phyloP scores from a whole-genome alignment of 352 stramenopile species.

The Blastocystis sp. region DNA sequence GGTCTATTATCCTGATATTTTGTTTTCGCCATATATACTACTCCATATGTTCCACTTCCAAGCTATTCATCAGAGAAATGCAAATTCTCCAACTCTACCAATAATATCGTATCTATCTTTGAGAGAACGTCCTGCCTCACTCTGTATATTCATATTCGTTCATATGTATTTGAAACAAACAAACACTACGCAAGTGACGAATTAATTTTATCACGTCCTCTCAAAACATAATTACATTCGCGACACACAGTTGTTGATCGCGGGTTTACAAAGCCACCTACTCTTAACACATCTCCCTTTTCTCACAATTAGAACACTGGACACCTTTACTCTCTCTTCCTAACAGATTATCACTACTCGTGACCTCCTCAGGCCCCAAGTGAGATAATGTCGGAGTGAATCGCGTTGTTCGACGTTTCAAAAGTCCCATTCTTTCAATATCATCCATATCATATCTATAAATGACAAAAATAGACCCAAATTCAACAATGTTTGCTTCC shows the following conservation, averaged over 20 bases:
- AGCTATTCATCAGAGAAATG: constrained; percentile 74
- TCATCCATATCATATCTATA: constrained; percentile 40
- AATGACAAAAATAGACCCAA: background rate
- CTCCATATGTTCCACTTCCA: constrained; percentile 79
- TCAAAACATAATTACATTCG: constrained; percentile 37
- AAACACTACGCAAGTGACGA: background rate
- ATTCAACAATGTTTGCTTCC: constrained; percentile 20
- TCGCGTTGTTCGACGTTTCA: background rate
- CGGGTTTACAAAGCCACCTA: constrained; percentile 21
- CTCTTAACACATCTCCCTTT: background rate
- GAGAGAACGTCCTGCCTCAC: background rate
- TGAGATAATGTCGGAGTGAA: background rate
- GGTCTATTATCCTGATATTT: constrained; percentile 69
- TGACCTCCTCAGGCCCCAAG: background rate
- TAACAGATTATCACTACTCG: background rate
- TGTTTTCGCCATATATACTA: constrained; percentile 78
- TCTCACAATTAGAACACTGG: background rate
- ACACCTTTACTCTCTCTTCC: background rate
- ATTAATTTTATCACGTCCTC: background rate
- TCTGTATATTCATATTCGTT: constrained; percentile 9
- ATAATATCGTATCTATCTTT: constrained; percentile 41
- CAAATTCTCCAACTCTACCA: background rate
- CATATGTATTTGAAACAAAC: background rate
- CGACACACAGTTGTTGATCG: constrained; percentile 18
- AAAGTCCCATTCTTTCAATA: constrained; percentile 21